These are phyloP conservation scores for Chaetomidium leptoderma DNA, from an alignment of 495 filamentous ascomycete species.

Conservation along the genomic window DNA sequence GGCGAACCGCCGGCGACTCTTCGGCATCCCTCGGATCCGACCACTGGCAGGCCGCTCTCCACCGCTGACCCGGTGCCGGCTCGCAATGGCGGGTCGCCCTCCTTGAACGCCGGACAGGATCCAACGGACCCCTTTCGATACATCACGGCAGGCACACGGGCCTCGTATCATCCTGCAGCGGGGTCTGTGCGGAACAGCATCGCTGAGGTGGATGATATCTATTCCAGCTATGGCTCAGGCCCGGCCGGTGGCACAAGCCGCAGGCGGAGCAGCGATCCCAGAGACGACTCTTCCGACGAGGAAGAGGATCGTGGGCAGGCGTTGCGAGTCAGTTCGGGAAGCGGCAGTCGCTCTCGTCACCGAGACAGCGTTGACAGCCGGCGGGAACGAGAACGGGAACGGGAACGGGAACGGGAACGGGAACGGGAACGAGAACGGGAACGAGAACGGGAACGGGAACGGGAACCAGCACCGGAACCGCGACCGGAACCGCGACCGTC, in stretches of 20 bases:
- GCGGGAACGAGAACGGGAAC: conserved; percentile 27
- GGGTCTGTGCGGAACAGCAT: conserved; percentile 20
- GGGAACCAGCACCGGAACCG: too few species aligned
- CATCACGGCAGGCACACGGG: conserved; percentile 35
- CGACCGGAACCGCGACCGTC: conserved; percentile 23
- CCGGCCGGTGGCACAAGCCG: background rate
- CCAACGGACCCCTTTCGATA: conserved; percentile 41
- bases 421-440: too few species aligned
- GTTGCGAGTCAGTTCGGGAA: conserved; percentile 13
- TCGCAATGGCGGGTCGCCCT: conserved; percentile 14
- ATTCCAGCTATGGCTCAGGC: conserved; percentile 10
- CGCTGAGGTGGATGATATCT: conserved; percentile 5
- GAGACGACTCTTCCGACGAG: conserved; percentile 6
- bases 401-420: conserved; percentile 17
- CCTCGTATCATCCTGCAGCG: conserved; percentile 25
- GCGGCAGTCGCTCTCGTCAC: conserved; percentile 13
- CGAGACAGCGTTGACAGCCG: conserved; percentile 16
- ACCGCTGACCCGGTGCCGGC: conserved; percentile 18
- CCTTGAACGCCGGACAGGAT: conserved; percentile 13
- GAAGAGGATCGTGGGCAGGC: background rate
- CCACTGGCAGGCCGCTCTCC: conserved; percentile 23
- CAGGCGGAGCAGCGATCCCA: conserved; percentile 2
- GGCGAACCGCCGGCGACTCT: conserved; percentile 4
- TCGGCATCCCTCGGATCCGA: conserved; percentile 36
- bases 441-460: too few species aligned